phyloP scores from a whole-genome alignment of 208 protist genomes.

The Wallacemonas rigidus region DNA sequence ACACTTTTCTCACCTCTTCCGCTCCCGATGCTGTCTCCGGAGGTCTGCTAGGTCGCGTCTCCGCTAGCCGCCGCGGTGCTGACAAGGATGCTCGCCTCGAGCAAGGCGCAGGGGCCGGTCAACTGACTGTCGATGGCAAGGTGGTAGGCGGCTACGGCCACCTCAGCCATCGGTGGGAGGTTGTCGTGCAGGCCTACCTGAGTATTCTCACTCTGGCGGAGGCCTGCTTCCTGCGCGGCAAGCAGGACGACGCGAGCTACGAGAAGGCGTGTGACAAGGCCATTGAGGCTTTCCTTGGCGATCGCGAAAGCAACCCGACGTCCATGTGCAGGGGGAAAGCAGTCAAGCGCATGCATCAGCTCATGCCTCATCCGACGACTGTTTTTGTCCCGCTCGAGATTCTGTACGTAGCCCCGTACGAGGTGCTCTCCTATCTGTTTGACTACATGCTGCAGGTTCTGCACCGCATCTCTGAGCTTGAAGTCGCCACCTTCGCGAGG shows the following conservation, averaged over 20 bases:
- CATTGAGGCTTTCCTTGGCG: slow-evolving; percentile 74
- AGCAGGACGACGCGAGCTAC: slow-evolving; percentile 63
- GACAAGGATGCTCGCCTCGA: background rate
- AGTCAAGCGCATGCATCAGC: slow-evolving; percentile 77
- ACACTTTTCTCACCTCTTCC: background rate
- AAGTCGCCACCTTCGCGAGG: slow-evolving; percentile 58
- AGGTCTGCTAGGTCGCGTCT: slow-evolving; percentile 12
- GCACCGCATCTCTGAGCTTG: slow-evolving; percentile 68
- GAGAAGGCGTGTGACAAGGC: slow-evolving; percentile 77
- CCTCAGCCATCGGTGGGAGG: slow-evolving; percentile 37
- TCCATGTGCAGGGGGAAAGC: slow-evolving; percentile 57
- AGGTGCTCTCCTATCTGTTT: slow-evolving; percentile 81
- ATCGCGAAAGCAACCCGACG: slow-evolving; percentile 34
- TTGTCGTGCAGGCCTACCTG: slow-evolving; percentile 63
- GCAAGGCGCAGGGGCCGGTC: background rate
- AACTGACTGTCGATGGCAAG: slow-evolving; percentile 17
- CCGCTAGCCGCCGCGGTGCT: background rate
- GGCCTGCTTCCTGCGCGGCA: slow-evolving; percentile 63
- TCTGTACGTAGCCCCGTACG: slow-evolving; percentile 78
- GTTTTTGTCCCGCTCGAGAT: slow-evolving; percentile 58
- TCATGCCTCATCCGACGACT: slow-evolving; percentile 52
- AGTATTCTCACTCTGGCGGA: slow-evolving; percentile 67
- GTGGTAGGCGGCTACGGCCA: slow-evolving; percentile 16
- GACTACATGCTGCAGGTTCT: slow-evolving; percentile 83
- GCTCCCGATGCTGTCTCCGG: background rate